Evolutionary conservation across 2,329 filamentous ascomycete genomes (phyloP).

Genomic region (Aspergillus intermedius): DNA sequence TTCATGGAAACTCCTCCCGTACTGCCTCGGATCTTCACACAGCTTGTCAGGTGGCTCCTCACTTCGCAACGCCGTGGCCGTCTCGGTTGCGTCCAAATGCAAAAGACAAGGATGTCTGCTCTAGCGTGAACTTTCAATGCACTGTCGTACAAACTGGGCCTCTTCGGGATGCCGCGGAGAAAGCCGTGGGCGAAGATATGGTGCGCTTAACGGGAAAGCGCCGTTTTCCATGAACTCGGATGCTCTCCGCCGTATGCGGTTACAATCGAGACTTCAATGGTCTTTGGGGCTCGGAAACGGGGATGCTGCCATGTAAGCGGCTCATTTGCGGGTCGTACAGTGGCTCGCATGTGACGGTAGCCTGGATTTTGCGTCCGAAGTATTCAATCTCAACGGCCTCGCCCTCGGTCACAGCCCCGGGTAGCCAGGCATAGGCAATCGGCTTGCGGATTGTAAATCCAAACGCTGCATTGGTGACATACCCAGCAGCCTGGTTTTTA

Average conservation of each 20-base stretch:
- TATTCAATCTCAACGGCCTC: conserved; percentile 55
- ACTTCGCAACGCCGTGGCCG: too few relatives aligned
- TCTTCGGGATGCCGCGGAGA: too few relatives aligned
- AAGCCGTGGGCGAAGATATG: too few relatives aligned
- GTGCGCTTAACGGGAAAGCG: too few relatives aligned
- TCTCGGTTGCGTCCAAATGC: too few relatives aligned
- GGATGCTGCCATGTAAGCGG: conserved; percentile 20
- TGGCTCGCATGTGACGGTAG: conserved; percentile 49
- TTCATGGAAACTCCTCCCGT: too few relatives aligned
- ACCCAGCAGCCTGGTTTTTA: conserved; percentile 45
- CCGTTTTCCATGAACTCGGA: too few relatives aligned
- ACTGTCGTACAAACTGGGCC: too few relatives aligned
- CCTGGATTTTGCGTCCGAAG: conserved; percentile 50
- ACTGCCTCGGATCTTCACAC: too few relatives aligned
- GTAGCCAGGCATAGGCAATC: conserved; percentile 55
- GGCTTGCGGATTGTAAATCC: conserved; percentile 55
- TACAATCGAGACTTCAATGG: not conserved
- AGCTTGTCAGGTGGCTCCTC: too few relatives aligned
- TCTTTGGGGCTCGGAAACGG: not conserved
- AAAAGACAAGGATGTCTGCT: too few relatives aligned
- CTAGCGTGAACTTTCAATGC: too few relatives aligned
- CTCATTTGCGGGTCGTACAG: conserved; percentile 41
- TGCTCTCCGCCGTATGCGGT: not conserved
- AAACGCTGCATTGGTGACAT: conserved; percentile 57
- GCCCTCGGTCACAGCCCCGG: conserved; percentile 42